Evolutionary conservation across 495 filamentous ascomycete species (phyloP).

Genomic region (Penicillium canariense): DNA sequence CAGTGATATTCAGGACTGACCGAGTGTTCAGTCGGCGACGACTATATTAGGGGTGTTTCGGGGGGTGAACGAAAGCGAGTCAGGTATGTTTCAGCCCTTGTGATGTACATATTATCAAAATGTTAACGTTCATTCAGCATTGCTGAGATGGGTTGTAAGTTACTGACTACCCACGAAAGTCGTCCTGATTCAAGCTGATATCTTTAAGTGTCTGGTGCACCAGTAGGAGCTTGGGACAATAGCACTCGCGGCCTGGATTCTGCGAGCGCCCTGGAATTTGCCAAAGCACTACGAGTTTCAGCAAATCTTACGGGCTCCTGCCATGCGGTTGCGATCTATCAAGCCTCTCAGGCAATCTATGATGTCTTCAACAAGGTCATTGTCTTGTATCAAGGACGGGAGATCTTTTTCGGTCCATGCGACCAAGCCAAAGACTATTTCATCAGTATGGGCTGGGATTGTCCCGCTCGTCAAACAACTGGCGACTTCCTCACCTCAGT

Average conservation of each 20-base stretch:
- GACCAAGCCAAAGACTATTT: constrained; percentile 61
- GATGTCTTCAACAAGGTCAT: constrained; percentile 59
- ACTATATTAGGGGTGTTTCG: constrained; percentile 64
- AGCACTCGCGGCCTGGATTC: constrained; percentile 81
- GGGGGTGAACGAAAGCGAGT: constrained; percentile 79
- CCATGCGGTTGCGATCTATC: constrained; percentile 81
- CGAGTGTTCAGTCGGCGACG: constrained; percentile 42
- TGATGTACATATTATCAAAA: neutral
- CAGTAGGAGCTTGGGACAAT: constrained; percentile 81
- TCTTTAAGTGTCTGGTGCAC: constrained; percentile 61
- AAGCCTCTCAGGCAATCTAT: constrained; percentile 85
- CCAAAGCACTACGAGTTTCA: constrained; percentile 68
- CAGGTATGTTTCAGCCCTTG: constrained; percentile 23
- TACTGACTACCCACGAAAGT: no score
- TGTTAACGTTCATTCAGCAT: constrained; percentile 36
- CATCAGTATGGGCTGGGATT: constrained; percentile 55
- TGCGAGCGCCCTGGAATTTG: constrained; percentile 71
- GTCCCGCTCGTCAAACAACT: constrained; percentile 59
- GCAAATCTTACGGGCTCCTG: constrained; percentile 71
- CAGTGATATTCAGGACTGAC: constrained; percentile 41
- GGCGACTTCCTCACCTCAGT: constrained; percentile 74
- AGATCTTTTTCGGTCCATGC: constrained; percentile 67
- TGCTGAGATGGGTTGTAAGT: constrained; percentile 56
- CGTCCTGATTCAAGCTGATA: neutral
- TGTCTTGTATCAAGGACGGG: constrained; percentile 61